Percentiles rank a stretch among this genome's conserved stretches.
phyloP scores from a whole-genome alignment of 306 rosid species.

The Rosa persica region DNA sequence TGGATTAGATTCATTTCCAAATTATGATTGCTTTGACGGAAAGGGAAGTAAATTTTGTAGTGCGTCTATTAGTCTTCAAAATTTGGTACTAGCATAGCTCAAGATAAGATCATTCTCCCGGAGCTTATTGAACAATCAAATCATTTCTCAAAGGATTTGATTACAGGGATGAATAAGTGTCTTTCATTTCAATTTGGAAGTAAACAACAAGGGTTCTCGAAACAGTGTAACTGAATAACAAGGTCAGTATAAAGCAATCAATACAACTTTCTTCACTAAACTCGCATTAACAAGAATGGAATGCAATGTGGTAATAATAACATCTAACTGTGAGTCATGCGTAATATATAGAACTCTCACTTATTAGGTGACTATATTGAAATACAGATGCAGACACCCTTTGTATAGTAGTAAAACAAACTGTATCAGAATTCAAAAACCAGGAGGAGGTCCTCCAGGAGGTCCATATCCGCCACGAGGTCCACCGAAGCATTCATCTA shows the following conservation, averaged over 20 bases:
- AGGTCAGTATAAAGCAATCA: not conserved
- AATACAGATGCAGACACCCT: not conserved
- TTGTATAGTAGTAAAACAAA: not conserved
- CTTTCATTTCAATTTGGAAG: not conserved
- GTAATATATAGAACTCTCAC: not conserved
- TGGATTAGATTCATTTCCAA: not conserved
- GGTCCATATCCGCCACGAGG: conserved; percentile 45
- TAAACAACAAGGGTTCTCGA: conserved; percentile 1
- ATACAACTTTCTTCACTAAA: not conserved
- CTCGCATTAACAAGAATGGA: not conserved
- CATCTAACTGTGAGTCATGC: not conserved
- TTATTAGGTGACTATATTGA: too few relatives aligned
- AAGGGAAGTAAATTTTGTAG: not conserved
- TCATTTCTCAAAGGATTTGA: not conserved
- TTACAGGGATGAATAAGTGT: not conserved
- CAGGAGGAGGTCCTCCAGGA: conserved; percentile 33
- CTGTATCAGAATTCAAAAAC: conserved; percentile 21
- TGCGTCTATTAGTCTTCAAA: not conserved
- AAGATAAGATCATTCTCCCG: not conserved
- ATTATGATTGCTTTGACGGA: not conserved
- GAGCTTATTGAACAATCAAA: not conserved
- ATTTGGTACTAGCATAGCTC: not conserved
- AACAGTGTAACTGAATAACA: not conserved
- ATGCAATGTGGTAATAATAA: not conserved
- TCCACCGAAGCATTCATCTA: conserved; percentile 63